Evolutionary conservation across 2,329 filamentous ascomycete genomes (phyloP), one percentile per base, ranked within the genome.

Genomic region (Gliomastix tumulicola): DNA sequence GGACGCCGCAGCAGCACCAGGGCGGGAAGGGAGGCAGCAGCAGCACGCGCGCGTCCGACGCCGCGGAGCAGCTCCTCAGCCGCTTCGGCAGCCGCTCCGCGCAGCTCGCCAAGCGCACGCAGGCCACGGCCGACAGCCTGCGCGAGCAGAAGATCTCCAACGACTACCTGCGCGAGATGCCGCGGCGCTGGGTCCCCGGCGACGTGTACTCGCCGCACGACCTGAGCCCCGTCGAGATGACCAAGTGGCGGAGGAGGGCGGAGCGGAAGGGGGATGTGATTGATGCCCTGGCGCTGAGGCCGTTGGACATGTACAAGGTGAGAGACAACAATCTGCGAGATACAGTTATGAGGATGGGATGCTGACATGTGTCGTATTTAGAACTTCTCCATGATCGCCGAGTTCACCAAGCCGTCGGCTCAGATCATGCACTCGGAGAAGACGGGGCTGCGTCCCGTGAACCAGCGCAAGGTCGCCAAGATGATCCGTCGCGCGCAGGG

Each of bases 151-250:
- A 63, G 50, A 48, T 59, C 32, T 62, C 60, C 36, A 62, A 64
- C 31, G 75, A 78, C 44, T 77, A 78, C 56, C 62, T 78, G 49
- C 67, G 62, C 43, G 79, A 86, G 59, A 72, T 82, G 60, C 71
- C 76, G 23, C 80, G 89, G 33, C 70, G 73, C 28, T 97, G 84
- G 82, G 69, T 71, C 49, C 51, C 66, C 1, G 92, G 92, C 48
- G 89, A 97, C 55, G 73, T 96, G 36, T 97, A 97, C 63, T 76
- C 88, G 41, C 92, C 92, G 22, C 85, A 89, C 55, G 92, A 98
- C 62, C 60, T 98, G 55, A 83, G 78, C 38, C 71, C 79, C 18
- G 65, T 68, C 23, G 89, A 96, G 73, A 82, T 85, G 78, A 64
- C 65, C 54, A 94, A 94, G 69, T 95, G 84, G 83, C 79, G 74